Evolutionary conservation across 441 rosid genomes (phyloP), one percentile per base, ranked within the genome.

Genomic region (Populus hybrid): DNA sequence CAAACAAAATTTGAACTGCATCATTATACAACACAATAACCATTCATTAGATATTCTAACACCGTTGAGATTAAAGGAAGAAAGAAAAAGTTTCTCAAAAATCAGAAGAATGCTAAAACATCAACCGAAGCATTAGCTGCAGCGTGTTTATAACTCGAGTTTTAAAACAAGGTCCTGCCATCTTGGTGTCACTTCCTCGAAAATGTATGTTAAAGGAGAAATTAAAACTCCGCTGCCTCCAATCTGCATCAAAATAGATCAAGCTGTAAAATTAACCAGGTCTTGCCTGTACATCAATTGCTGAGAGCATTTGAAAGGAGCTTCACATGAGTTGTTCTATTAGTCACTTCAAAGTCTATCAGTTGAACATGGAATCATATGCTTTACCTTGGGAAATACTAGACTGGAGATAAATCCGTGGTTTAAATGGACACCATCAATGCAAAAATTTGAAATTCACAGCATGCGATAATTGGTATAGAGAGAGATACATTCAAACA

Each of bases 171-270:
- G 98, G 74, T 86, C 86, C 35, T 85, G 87, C 99, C 98, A 96
- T 86, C 96, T 91, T 59, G 93, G 99, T 69, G 98, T 91, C 77
- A 92, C 96, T 79, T 94, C 98, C 63, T 96, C 98, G 28, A 96
- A 94, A 59, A 94, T 94, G 91, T 96, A 94, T 72, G 98, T 96
- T 78, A 91, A 65, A 0, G 95, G 94, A 28, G 96, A 96, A 59
- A 92, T 78, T 79, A 96, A 87, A 71, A 96, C 98, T 57, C 97
- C 95, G 1, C 97, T 91, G 19, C 99, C 98, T 77, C 98, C 97
- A 5, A 90, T 86, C 96, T 96, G 93, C 84, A 84, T 26, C 28
- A 75, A 68, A 76, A 24, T 63, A 67, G 30, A 64, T 72, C 73
- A 59, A 73, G 18, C 40, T 42, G 0, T 12, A 38, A 21, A 19